A percentile compares a stretch with the other conserved stretches of the same genome.
These are phyloP conservation scores for Globisporangium heterothallicum DNA, from an alignment of 352 stramenopile genomes.

Conservation along the genomic window DNA sequence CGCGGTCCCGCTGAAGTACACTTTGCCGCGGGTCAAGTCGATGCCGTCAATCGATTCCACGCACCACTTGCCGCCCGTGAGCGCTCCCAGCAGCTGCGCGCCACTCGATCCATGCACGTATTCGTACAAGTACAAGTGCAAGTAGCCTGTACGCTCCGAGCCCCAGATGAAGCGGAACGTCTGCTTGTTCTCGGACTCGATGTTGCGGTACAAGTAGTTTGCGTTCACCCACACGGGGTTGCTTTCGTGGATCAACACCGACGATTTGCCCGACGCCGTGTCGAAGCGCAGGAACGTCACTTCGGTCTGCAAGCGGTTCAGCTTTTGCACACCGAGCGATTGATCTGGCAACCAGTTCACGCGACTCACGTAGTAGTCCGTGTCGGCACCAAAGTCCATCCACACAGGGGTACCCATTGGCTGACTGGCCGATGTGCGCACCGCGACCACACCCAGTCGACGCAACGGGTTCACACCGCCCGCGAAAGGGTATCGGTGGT, in stretches of 20 bases:
- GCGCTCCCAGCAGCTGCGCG: slow-evolving; percentile 42
- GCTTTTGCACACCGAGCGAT: slow-evolving; percentile 85
- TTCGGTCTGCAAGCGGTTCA: slow-evolving; percentile 81
- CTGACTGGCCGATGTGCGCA: slow-evolving; percentile 23
- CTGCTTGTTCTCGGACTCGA: slow-evolving; percentile 67
- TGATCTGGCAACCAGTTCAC: slow-evolving; percentile 94
- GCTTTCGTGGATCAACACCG: slow-evolving; percentile 85
- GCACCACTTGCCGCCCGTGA: slow-evolving; percentile 67
- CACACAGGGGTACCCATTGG: slow-evolving; percentile 47
- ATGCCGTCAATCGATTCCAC: slow-evolving; percentile 83
- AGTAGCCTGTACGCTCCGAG: slow-evolving; percentile 91
- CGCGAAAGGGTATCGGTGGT: slow-evolving; percentile 92
- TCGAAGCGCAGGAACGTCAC: slow-evolving; percentile 79
- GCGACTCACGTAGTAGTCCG: slow-evolving; percentile 90
- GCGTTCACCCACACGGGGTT: slow-evolving; percentile 94
- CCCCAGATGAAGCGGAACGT: slow-evolving; percentile 95
- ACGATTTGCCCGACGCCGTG: slow-evolving; percentile 45
- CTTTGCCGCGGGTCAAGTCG: slow-evolving; percentile 68
- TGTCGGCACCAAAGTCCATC: slow-evolving; percentile 65
- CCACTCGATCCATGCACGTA: slow-evolving; percentile 40
- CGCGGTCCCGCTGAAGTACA: slow-evolving; percentile 87
- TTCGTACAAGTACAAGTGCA: slow-evolving; percentile 96
- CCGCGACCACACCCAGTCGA: slow-evolving; percentile 69
- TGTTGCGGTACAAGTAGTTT: slow-evolving; percentile 90
- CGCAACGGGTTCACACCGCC: slow-evolving; percentile 89